A percentile compares a stretch with the other conserved stretches of the same genome.
These are phyloP conservation scores for Penium margaritaceum DNA, from an alignment of 139 green algal genomes.

Conservation along the genomic window DNA sequence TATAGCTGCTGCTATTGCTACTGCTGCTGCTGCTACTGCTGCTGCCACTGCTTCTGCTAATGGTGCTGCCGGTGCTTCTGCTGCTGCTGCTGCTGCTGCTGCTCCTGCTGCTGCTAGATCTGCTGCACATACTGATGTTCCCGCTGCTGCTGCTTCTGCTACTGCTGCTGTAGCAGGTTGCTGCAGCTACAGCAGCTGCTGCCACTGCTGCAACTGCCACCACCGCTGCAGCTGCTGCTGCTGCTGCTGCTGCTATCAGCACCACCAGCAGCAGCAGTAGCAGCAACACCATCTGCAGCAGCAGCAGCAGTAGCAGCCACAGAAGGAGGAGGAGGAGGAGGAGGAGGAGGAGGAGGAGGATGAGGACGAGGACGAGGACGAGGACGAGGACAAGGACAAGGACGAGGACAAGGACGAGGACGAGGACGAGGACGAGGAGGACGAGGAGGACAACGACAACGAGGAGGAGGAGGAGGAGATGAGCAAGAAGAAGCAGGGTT, in stretches of 20 bases:
- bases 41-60: neutral
- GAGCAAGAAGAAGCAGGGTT: neutral
- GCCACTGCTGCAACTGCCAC: conserved; percentile 28
- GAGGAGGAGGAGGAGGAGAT: too few species aligned
- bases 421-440: too few species aligned
- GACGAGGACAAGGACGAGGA: too few species aligned
- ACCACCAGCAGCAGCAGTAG: neutral
- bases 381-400: conserved; percentile 5
- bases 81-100: neutral
- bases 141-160: neutral
- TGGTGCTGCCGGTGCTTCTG: neutral
- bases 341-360: conserved; percentile 6
- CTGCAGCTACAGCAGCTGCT: conserved; percentile 36
- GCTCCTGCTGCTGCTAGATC: neutral
- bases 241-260: neutral
- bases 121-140: neutral
- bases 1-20: neutral
- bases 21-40: neutral
- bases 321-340: conserved; percentile 8
- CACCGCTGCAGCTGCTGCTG: conserved; percentile 2
- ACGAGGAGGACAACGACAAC: too few species aligned
- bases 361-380: conserved; percentile 9
- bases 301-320: neutral
- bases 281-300: neutral
- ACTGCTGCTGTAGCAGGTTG: conserved; percentile 7